These are phyloP conservation scores for Mycena vulgaris DNA, from an alignment of 768 basidiomycete genomes.

Conservation along the genomic window DNA sequence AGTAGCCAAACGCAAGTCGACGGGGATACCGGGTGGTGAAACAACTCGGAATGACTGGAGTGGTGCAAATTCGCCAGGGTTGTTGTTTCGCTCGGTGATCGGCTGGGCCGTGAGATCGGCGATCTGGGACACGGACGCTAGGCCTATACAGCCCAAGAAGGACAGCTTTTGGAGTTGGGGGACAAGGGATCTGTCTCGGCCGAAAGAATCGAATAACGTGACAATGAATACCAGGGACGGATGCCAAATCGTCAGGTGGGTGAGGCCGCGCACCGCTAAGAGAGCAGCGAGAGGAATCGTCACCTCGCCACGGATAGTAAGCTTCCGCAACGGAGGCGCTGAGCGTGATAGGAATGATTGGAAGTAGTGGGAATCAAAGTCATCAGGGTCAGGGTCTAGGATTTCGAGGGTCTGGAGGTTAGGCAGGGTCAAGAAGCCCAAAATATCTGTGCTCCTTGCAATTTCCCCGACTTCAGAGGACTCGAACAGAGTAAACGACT, in stretches of 20 bases:
- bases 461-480: neutral
- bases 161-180: constrained; percentile 9
- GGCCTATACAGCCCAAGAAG: neutral
- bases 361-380: neutral
- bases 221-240: neutral
- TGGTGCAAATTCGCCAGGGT: neutral
- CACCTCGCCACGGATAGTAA: neutral
- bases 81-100: neutral
- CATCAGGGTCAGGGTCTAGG: neutral
- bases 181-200: neutral
- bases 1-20: neutral
- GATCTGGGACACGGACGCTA: neutral
- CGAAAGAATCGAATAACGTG: constrained; percentile 1
- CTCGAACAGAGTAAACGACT: constrained; percentile 9
- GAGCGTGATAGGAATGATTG: neutral
- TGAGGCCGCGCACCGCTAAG: neutral
- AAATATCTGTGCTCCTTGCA: neutral
- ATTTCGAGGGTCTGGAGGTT: neutral
- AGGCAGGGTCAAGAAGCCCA: neutral
- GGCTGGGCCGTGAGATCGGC: neutral
- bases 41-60: constrained; percentile 6
- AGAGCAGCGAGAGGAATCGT: neutral
- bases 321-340: neutral
- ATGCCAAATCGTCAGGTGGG: constrained; percentile 1
- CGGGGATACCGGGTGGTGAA: neutral